phyloP scores from a whole-genome alignment of 1,284 basidiomycete genomes.

The Boletus smithii region DNA sequence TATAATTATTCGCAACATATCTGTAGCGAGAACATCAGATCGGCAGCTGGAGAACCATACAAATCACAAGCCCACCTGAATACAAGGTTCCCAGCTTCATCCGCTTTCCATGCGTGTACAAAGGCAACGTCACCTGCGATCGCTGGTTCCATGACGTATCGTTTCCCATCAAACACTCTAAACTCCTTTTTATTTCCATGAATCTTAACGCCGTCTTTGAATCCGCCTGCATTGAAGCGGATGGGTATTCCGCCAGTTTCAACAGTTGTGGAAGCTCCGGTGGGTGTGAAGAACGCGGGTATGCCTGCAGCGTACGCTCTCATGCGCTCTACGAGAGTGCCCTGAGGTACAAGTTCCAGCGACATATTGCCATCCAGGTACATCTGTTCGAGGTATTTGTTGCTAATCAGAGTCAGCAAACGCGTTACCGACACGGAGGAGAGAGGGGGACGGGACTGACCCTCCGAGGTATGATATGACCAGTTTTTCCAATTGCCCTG shows the following conservation, averaged over 20 bases:
- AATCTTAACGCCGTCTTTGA: slow-evolving; percentile 58
- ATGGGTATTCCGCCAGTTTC: slow-evolving; percentile 43
- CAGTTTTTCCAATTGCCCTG: slow-evolving; percentile 76
- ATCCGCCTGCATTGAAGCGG: slow-evolving; percentile 62
- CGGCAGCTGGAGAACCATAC: not conserved
- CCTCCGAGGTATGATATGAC: slow-evolving; percentile 87
- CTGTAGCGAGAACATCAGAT: slow-evolving; percentile 36
- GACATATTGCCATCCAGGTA: slow-evolving; percentile 81
- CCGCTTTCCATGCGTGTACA: slow-evolving; percentile 93
- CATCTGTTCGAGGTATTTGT: slow-evolving; percentile 69
- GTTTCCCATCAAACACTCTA: slow-evolving; percentile 75
- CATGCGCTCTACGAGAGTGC: slow-evolving; percentile 85
- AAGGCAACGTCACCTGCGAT: slow-evolving; percentile 88
- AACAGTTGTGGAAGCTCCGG: slow-evolving; percentile 78
- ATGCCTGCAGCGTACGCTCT: slow-evolving; percentile 90
- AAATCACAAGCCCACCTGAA: slow-evolving; percentile 55
- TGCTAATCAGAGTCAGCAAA: slow-evolving; percentile 40
- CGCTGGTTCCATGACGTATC: slow-evolving; percentile 84
- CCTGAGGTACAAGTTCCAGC: slow-evolving; percentile 86
- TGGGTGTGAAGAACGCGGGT: slow-evolving; percentile 92
- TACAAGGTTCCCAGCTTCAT: slow-evolving; percentile 81
- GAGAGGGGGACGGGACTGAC: slow-evolving; percentile 36
- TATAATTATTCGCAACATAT: slow-evolving; percentile 87
- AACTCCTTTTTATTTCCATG: slow-evolving; percentile 66
- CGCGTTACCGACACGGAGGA: not conserved